Conservation (phyloP, 352 stramenopile genomes). For the Globisporangium uncinulatum region DNA sequence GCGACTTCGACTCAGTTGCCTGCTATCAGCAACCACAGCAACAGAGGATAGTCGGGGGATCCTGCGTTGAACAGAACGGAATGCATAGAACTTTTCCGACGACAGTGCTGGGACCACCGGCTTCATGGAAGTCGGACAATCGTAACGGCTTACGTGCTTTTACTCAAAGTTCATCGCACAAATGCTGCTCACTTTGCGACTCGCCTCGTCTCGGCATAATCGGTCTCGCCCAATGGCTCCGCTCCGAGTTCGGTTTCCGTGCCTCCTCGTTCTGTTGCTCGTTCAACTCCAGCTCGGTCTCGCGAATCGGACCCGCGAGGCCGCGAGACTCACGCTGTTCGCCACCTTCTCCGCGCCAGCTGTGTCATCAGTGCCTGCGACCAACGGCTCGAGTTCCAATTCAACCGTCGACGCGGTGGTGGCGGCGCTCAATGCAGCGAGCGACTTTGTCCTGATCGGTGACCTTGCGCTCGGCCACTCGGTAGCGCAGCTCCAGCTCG, state of each 20-base stretch:
- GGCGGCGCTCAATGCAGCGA: conserved; percentile 4
- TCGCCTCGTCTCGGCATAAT: no score
- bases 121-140: no score
- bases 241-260: background rate
- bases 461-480: background rate
- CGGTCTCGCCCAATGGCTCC: background rate
- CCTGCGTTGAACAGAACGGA: no score
- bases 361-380: background rate
- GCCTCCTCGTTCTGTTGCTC: background rate
- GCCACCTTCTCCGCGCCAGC: background rate
- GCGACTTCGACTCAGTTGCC: no score
- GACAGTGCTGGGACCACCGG: no score
- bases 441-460: conserved; percentile 15
- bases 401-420: background rate
- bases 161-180: no score
- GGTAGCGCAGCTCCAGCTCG: background rate
- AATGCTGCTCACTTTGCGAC: no score
- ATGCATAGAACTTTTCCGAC: no score
- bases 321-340: conserved; percentile 8
- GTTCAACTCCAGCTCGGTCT: background rate
- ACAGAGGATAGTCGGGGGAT: no score
- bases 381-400: background rate
- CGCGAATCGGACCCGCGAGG: background rate
- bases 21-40: no score
- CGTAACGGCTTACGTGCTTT: no score